Base-by-base conservation (phyloP, 495 filamentous ascomycete species). In the Penicillium paxilli region DNA sequence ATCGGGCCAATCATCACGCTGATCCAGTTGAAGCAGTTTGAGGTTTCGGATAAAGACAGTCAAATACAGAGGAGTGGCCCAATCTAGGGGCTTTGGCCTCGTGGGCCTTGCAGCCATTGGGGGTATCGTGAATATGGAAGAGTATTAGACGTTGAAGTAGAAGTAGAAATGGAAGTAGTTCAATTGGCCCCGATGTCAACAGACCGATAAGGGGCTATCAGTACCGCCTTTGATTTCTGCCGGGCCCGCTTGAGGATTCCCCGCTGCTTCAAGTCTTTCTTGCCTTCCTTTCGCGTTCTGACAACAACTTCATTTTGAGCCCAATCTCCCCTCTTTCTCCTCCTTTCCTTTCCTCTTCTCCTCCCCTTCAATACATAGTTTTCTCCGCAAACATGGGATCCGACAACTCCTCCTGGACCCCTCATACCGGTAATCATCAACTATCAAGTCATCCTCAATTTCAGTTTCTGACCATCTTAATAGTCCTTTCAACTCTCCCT, bases 31-130 rank as follows among this genome's bases (percentile, higher is more conserved):
- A 12, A 96, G 78, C 6, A 96, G 79, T 20, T 86, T 87, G 48
- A 95, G 75, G 65, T 92, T 94, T 47, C 87, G 88, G 14, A 92
- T 72, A 65, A 95, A 90, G 9, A 91, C 78, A n/a, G 82, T 72
- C 28, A 84, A 60, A 63, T 83, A 75, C 7, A 83, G 80, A 33
- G 82, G 76, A 48, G 66, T 35, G 21, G 63, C 30, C 74, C 74
- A 79, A 35, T 67, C 66, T 38, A 72, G 42, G 21, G 68, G 56
- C 53, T 72, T 75, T 16, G 69, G 67, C 30, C 69, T 59, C 38
- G 64, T 32, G 28, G 61, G 56, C 60, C 58, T 70, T 19, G 64
- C 46, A n/a, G 70, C 49, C 53, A 70, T 68, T 68, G 75, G 73
- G 46, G 7, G 53, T 59, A n/a, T n/a, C n/a, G n/a, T n/a, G 26